Evolutionary conservation across 2,329 filamentous ascomycete genomes (phyloP), one percentile per base, ranked within the genome.

Genomic region (Bipolaris bicolor): DNA sequence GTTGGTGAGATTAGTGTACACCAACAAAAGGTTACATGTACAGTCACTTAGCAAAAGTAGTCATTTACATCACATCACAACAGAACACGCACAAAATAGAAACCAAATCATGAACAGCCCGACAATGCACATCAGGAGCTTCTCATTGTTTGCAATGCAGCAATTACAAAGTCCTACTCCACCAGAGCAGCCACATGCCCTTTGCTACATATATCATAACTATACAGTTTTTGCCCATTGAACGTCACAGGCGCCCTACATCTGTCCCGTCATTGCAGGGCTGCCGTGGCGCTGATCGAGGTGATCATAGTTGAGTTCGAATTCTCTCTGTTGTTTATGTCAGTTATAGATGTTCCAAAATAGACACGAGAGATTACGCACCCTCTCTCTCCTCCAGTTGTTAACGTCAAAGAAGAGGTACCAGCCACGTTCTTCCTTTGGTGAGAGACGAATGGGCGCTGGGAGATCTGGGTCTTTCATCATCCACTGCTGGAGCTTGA

Each of bases 351-450:
- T n/a, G 3, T 7, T 24, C 26, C 26, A 22, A 45, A 5, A 26
- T 26, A 18, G 51, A 57, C 10, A 47, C 9, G 26, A 37, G 26
- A 37, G 22, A 31, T 31, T 6, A 66, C 70, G 45, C 73, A 80
- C 79, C 69, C 82, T 75, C 63, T 84, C 81, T 57, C 81, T 74
- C 52, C 81, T 77, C 82, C 82, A 84, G 62, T 82, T 79, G 49
- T 72, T 79, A 13, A 81, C 80, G 50, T 84, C 81, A 67, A 83
- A 84, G 76, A 84, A 84, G 53, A 84, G 74, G 70, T 84, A 84
- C 65, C 81, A 78, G 20, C 82, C 82, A 47, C 79, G 77, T 70
- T 84, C 82, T 53, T 78, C 76, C 47, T 79, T 78, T 41, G 79
- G 77, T 41, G 76, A 78, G 36, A 83, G 68, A 18, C 80, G 76